Evolutionary conservation across 116 monocot genomes (phyloP), one percentile per base, ranked within the genome.

Genomic region (Posidonia oceanica): DNA sequence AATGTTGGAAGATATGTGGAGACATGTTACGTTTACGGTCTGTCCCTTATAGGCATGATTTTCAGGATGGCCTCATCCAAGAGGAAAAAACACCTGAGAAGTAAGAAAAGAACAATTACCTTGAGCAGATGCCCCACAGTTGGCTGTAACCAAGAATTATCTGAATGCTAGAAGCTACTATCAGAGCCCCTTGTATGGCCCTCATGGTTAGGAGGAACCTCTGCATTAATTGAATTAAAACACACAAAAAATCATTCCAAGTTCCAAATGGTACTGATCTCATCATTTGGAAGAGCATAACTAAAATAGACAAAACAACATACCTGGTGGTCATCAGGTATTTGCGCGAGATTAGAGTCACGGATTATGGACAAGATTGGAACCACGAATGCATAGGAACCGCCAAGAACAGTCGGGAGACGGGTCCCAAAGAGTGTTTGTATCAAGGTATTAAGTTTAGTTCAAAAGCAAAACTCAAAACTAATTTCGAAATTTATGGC

Each of bases 61-160:
- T n/a, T n/a, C n/a, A n/a, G n/a, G 29, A 29, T 29, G 29, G 29
- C 29, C 29, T 29, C 0, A 29, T 29, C 29, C 29, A 29, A 29
- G 29, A 1, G 29, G 1, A 29, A 29, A 29, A 48, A 1, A 4
- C 48, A 48, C 48, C 48, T 48, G 48, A 48, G 48, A 48, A 39
- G 37, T 4, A 61, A 37, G 2, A 22, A 7, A 39, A 39, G 13
- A 39, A 51, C 11, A 54, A 48, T 5, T 79, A 93, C 98, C 92
- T 90, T 18, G 98, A 87, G 72, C 78, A 93, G 16, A 93, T 85
- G 14, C 93, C 98, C 98, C 98, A 98, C 75, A 98, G 62, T 69
- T 98, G 93, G 76, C 98, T 98, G 71, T 85, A 98, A 7, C 98
- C 98, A 3, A 98, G 70, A 69, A 93, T 86, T 21, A 93, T 98